Conservation (phyloP, 768 basidiomycete genomes). For the Mycena kentingensis region DNA sequence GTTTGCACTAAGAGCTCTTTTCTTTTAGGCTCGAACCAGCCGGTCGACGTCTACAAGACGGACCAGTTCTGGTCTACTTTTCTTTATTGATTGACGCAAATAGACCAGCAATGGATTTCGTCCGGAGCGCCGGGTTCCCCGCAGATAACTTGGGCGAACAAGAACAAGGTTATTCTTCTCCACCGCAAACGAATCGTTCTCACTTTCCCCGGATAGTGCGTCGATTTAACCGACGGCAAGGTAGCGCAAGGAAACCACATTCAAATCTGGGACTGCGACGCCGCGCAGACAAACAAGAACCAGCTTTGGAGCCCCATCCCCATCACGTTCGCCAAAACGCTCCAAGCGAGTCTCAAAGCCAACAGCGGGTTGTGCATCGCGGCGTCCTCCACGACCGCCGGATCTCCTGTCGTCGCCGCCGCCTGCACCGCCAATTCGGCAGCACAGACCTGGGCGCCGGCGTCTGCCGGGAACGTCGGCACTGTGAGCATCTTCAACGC, state of each 20-base stretch:
- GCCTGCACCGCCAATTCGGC: background rate
- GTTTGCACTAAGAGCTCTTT: background rate
- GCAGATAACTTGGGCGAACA: background rate
- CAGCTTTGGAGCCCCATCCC: constrained; percentile 1
- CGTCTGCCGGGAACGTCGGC: background rate
- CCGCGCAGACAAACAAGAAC: background rate
- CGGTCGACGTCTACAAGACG: background rate
- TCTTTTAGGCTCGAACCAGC: background rate
- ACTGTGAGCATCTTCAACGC: background rate
- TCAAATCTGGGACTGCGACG: constrained; percentile 10
- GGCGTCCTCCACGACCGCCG: background rate
- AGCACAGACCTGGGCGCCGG: background rate
- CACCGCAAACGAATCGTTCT: background rate
- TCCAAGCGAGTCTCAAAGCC: background rate
- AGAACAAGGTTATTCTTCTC: background rate
- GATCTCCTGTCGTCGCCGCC: background rate
- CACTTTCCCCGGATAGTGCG: background rate
- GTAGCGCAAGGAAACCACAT: background rate
- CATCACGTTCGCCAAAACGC: background rate
- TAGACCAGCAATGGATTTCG: background rate
- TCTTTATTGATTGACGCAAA: background rate
- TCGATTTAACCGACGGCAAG: background rate
- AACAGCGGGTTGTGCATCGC: constrained; percentile 2
- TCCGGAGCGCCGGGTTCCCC: background rate
- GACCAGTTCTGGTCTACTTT: background rate